Evolutionary conservation across 2,329 filamentous ascomycete genomes (phyloP).

Genomic region (Cladorrhinum sp.): DNA sequence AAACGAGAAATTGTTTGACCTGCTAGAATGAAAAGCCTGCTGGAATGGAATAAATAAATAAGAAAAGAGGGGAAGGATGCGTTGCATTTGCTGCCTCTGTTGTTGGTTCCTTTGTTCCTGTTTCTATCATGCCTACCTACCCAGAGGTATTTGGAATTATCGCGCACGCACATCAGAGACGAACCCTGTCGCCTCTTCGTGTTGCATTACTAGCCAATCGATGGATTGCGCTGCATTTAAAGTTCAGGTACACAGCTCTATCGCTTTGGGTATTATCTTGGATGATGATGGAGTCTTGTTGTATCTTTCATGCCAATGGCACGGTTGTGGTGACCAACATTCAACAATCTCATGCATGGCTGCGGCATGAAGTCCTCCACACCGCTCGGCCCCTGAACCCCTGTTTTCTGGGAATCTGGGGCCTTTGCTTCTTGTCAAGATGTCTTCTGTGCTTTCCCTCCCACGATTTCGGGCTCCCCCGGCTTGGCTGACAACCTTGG

Average conservation of each 20-base stretch:
- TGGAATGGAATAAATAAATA: not conserved
- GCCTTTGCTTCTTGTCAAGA: no score
- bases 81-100: not conserved
- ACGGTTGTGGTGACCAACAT: no score
- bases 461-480: not conserved
- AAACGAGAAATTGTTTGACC: not conserved
- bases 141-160: no score
- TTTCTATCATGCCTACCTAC: not conserved
- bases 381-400: no score
- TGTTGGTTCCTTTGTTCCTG: not conserved
- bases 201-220: not conserved
- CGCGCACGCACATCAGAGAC: no score
- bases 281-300: no score
- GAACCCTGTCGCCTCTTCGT: no score
- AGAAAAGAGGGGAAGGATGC: not conserved
- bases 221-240: not conserved
- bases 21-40: constrained; percentile 1
- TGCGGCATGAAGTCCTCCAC: not conserved
- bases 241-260: no score
- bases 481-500: not conserved
- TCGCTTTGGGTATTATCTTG: no score
- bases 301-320: no score
- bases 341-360: not conserved
- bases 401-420: no score
- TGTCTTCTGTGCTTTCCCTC: not conserved